Base-by-base conservation (phyloP, 164 flowering plant species). In the Umbilicus rupestris region DNA sequence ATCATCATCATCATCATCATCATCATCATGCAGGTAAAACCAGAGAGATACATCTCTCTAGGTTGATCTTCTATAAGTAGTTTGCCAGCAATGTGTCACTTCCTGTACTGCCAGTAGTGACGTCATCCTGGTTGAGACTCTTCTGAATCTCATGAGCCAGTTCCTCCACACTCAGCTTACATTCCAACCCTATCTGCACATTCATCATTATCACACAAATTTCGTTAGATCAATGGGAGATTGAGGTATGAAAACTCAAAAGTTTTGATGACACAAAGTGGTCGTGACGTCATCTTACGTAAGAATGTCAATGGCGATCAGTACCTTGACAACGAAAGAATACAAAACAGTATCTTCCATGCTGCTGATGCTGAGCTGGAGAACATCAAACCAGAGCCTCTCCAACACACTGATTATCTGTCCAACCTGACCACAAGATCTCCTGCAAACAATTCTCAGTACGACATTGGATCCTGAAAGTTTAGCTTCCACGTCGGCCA, bases 261-360 rank as follows among this genome's bases (percentile, higher is more conserved):
- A 35, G 6, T n/a, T 64, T 64, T n/a, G n/a, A n/a, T n/a, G n/a
- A n/a, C n/a, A n/a, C n/a, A n/a, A n/a, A n/a, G n/a, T n/a, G n/a
- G n/a, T n/a, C n/a, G n/a, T n/a, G n/a, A n/a, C n/a, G n/a, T n/a
- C n/a, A n/a, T n/a, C n/a, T n/a, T n/a, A n/a, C n/a, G n/a, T n/a
- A n/a, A n/a, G n/a, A n/a, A n/a, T n/a, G n/a, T n/a, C n/a, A n/a
- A n/a, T n/a, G n/a, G 49, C 11, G 35, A 16, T 15, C 3, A n/a
- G 6, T 68, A 95, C 99, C 99, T 95, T 92, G 3, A 95, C 66
- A 50, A 83, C 81, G 73, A 92, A 87, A 70, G 89, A 84, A 82
- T 84, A 87, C 2, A 95, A 81, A 49, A 87, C 96, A 46, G 97
- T 89, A 73, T 92, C 96, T 50, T 89, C 97, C 93, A 92, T 90